phyloP scores from a whole-genome alignment of 768 basidiomycete species.

The Lactarius pseudohatsudake region DNA sequence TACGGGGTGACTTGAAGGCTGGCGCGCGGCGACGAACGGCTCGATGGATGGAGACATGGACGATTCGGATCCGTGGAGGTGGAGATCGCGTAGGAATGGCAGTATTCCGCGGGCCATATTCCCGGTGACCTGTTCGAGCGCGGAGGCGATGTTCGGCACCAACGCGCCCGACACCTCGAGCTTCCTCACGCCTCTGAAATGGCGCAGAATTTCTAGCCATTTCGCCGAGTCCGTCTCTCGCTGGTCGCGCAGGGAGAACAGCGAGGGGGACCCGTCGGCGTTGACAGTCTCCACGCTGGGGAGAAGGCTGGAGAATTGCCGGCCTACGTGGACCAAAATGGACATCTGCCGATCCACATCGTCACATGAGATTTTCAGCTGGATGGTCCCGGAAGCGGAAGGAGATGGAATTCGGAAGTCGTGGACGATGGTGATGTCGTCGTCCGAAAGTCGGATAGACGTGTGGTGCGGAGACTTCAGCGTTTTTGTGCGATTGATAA shows the following conservation, averaged over 20 bases:
- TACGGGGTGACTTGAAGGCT: slow-evolving; percentile 7
- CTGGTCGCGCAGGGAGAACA: neutral
- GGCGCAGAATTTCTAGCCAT: slow-evolving; percentile 6
- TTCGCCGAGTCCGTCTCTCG: slow-evolving; percentile 3
- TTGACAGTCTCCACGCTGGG: neutral
- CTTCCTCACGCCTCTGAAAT: slow-evolving; percentile 2
- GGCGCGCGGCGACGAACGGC: slow-evolving; percentile 16
- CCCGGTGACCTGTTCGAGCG: slow-evolving; percentile 9
- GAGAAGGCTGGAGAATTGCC: neutral
- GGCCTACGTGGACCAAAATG: neutral
- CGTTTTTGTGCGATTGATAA: neutral
- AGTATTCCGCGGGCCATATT: slow-evolving; percentile 17
- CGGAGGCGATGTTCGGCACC: slow-evolving; percentile 5
- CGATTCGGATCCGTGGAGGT: neutral
- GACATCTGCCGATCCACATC: neutral
- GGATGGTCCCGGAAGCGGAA: neutral
- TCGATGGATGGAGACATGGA: slow-evolving; percentile 3
- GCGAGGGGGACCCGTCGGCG: neutral
- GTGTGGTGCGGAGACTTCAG: neutral
- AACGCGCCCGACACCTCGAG: slow-evolving; percentile 6
- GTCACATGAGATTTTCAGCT: neutral
- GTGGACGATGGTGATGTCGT: neutral
- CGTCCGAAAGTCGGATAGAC: neutral
- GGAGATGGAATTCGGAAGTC: neutral
- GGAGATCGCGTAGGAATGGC: slow-evolving; percentile 17